A percentile compares a stretch with the other conserved stretches of the same genome.
These are phyloP conservation scores for Posidonia australis DNA, from an alignment of 106 monocot genomes.

Conservation along the genomic window DNA sequence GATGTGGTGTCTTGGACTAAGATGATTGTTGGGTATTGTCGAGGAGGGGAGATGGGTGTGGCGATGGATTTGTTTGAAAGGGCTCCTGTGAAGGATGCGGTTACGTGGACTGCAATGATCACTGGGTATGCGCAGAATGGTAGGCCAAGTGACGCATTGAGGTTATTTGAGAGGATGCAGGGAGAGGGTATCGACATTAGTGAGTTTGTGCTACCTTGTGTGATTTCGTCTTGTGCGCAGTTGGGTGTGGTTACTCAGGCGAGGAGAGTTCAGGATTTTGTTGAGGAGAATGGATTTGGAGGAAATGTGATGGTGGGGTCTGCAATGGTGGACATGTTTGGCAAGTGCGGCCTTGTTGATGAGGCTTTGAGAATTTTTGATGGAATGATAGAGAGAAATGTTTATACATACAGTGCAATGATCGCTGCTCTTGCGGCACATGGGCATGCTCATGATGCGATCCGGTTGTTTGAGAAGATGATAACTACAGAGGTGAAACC, in stretches of 20 bases:
- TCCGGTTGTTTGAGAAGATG: constrained; percentile 48
- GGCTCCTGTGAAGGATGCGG: constrained; percentile 20
- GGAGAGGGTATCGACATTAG: constrained; percentile 22
- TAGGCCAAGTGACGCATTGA: constrained; percentile 39
- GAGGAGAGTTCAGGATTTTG: constrained; percentile 16
- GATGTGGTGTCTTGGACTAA: constrained; percentile 45
- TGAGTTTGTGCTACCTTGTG: constrained; percentile 41
- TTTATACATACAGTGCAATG: constrained; percentile 58
- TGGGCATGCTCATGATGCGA: constrained; percentile 36
- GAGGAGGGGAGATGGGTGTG: constrained; percentile 30
- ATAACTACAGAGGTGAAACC: constrained; percentile 26
- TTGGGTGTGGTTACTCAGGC: constrained; percentile 31
- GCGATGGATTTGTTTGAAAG: constrained; percentile 31
- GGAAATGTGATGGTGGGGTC: constrained; percentile 37
- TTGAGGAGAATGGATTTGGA: background rate
- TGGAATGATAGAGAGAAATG: constrained; percentile 34
- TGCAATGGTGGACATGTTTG: constrained; percentile 62
- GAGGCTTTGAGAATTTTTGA: constrained; percentile 35
- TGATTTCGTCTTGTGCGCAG: constrained; percentile 39
- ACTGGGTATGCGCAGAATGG: constrained; percentile 59
- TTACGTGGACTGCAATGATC: constrained; percentile 72
- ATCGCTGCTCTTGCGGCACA: constrained; percentile 45
- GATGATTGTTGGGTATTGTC: constrained; percentile 40
- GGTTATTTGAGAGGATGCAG: constrained; percentile 35
- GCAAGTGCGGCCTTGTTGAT: constrained; percentile 55